Percentiles rank a stretch among this genome's conserved stretches.
phyloP scores from a whole-genome alignment of 352 stramenopile species.

The Globisporangium radiosum region DNA sequence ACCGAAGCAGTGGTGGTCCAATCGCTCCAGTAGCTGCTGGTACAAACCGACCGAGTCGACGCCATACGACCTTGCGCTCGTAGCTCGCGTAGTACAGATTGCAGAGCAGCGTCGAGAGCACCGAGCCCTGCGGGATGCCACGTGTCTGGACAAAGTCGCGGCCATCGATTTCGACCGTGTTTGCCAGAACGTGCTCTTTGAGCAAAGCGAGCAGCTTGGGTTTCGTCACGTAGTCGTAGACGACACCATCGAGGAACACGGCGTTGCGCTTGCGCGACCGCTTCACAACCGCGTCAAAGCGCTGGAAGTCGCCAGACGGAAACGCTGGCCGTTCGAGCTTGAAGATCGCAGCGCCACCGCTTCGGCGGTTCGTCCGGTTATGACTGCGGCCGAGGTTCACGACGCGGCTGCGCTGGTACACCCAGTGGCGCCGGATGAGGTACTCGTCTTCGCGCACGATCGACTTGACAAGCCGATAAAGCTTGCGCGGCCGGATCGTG shows the following conservation, averaged over 20 bases:
- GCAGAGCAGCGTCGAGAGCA: constrained; percentile 75
- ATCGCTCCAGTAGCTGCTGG: constrained; percentile 6
- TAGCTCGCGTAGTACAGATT: constrained; percentile 81
- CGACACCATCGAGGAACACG: constrained; percentile 66
- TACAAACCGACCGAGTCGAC: constrained; percentile 24
- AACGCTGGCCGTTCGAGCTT: constrained; percentile 56
- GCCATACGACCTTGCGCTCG: constrained; percentile 50
- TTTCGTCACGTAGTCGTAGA: constrained; percentile 68
- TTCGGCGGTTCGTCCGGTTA: constrained; percentile 4
- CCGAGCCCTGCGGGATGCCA: constrained; percentile 77
- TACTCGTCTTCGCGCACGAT: constrained; percentile 65
- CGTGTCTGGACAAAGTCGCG: constrained; percentile 46
- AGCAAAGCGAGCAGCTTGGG: constrained; percentile 40
- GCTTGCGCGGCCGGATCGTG: constrained; percentile 58
- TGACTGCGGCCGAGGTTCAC: constrained; percentile 4
- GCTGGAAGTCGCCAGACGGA: constrained; percentile 39
- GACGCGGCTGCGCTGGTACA: constrained; percentile 39
- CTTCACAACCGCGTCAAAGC: constrained; percentile 45
- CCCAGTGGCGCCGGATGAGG: constrained; percentile 67
- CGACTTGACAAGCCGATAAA: constrained; percentile 63
- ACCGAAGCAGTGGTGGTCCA: constrained; percentile 2
- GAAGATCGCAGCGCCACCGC: constrained; percentile 19
- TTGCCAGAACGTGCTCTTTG: constrained; percentile 56
- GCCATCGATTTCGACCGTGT: constrained; percentile 47
- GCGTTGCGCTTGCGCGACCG: constrained; percentile 23